A percentile compares a stretch with the other conserved stretches of the same genome.
Evolutionary conservation across 352 stramenopile species (phyloP).

Genomic region (Globisporangium alternatum): DNA sequence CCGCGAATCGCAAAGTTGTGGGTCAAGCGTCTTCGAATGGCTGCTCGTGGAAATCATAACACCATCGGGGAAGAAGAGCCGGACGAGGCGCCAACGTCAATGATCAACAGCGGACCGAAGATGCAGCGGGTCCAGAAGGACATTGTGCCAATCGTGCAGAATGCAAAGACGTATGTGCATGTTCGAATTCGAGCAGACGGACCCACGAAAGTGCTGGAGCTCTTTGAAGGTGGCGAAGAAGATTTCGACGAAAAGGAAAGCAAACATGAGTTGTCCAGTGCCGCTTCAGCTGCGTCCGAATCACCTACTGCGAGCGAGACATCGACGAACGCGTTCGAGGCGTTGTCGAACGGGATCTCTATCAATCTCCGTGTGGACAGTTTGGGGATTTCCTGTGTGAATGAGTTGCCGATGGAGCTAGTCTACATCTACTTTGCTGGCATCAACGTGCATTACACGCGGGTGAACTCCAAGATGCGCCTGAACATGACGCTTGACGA

Average conservation of each 20-base stretch:
- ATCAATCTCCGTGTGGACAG: slow-evolving; percentile 72
- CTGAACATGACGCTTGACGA: slow-evolving; percentile 85
- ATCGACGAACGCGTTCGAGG: slow-evolving; percentile 72
- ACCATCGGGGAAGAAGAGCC: slow-evolving; percentile 16
- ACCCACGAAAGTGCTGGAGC: slow-evolving; percentile 88
- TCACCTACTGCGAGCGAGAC: slow-evolving; percentile 70
- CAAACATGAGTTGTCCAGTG: slow-evolving; percentile 73
- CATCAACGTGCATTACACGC: slow-evolving; percentile 74
- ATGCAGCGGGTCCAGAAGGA: slow-evolving; percentile 34
- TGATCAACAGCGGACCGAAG: slow-evolving; percentile 25
- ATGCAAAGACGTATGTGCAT: slow-evolving; percentile 85
- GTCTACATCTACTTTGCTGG: slow-evolving; percentile 85
- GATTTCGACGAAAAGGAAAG: slow-evolving; percentile 83
- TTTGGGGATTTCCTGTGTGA: slow-evolving; percentile 85
- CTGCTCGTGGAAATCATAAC: slow-evolving; percentile 34
- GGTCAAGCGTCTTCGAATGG: slow-evolving; percentile 64
- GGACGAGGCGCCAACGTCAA: slow-evolving; percentile 29
- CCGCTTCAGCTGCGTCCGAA: slow-evolving; percentile 53
- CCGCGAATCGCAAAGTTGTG: slow-evolving; percentile 66
- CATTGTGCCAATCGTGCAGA: slow-evolving; percentile 47
- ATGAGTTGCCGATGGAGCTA: slow-evolving; percentile 83
- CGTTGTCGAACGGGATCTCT: slow-evolving; percentile 59
- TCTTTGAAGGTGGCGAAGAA: slow-evolving; percentile 87
- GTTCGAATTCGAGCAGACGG: slow-evolving; percentile 85
- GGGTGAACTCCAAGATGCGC: slow-evolving; percentile 79